A percentile compares a stretch with the other conserved stretches of the same genome.
Evolutionary conservation across 2,329 filamentous ascomycete species (phyloP).

Genomic region (Xylariaceae sp.): DNA sequence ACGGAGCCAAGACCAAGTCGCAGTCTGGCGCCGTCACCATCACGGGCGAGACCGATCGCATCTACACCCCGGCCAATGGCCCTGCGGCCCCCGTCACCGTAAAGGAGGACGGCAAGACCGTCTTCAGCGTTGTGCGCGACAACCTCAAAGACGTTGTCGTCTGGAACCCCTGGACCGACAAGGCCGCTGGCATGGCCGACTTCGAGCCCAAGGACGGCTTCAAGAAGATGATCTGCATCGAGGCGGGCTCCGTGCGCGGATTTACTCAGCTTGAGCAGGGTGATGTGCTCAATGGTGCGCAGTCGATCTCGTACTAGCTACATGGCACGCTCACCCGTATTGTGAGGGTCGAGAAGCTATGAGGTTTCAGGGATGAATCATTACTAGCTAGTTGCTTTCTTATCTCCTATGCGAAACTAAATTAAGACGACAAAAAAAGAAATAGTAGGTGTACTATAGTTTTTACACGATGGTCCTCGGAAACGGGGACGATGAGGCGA

Average conservation of each 20-base stretch:
- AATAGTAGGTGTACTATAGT: background rate
- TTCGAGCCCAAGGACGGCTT: conserved; percentile 86
- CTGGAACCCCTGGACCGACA: conserved; percentile 95
- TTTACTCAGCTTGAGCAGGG: conserved; percentile 85
- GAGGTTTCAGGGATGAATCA: background rate
- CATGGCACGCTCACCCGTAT: background rate
- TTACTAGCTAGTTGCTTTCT: background rate
- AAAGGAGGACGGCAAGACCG: conserved; percentile 55
- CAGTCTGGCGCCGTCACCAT: conserved; percentile 62
- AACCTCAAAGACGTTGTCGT: conserved; percentile 84
- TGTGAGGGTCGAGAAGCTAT: conserved; percentile 7
- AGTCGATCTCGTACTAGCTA: conserved; percentile 42
- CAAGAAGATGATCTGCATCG: conserved; percentile 90
- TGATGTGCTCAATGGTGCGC: conserved; percentile 58
- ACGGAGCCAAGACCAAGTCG: conserved; percentile 58
- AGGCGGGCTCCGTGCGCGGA: conserved; percentile 75
- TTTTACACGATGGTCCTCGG: background rate
- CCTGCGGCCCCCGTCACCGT: conserved; percentile 56
- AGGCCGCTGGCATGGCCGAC: conserved; percentile 75
- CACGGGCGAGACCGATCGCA: conserved; percentile 75
- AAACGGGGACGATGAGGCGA: background rate
- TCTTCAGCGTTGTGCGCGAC: conserved; percentile 73
- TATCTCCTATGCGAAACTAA: background rate
- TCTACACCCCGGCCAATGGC: conserved; percentile 69
- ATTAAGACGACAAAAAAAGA: background rate